Evolutionary conservation across 768 basidiomycete genomes (phyloP).

Genomic region (Leccinum olivaceopallidum): DNA sequence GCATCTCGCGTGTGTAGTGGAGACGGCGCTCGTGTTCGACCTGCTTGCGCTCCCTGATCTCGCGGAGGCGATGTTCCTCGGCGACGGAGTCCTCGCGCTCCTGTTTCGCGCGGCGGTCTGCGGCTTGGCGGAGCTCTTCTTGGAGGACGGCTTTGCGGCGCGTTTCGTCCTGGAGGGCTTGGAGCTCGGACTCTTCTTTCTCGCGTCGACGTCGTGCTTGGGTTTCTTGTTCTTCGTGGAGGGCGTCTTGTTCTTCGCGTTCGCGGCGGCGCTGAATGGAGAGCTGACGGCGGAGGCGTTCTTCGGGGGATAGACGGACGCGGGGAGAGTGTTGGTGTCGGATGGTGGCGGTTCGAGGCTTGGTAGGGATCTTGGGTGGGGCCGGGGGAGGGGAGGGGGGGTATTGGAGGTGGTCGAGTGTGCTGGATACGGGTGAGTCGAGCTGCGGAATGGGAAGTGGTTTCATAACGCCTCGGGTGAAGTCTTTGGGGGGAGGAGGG

Average conservation of each 20-base stretch:
- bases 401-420: slow-evolving; percentile 1
- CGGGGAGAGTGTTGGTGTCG: slow-evolving; percentile 5
- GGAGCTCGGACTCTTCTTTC: slow-evolving; percentile 20
- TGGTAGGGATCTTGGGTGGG: slow-evolving; percentile 3
- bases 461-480: slow-evolving; percentile 7
- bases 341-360: slow-evolving; percentile 4
- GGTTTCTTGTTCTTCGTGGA: slow-evolving; percentile 45
- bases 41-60: slow-evolving; percentile 50
- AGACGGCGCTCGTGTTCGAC: slow-evolving; percentile 47
- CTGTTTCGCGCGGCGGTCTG: slow-evolving; percentile 38
- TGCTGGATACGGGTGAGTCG: slow-evolving; percentile 6
- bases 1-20: slow-evolving; percentile 51
- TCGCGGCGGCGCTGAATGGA: slow-evolving; percentile 26
- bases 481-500: slow-evolving; percentile 27
- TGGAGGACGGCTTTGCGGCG: slow-evolving; percentile 44
- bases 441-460: slow-evolving; percentile 24
- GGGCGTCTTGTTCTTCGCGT: slow-evolving; percentile 43
- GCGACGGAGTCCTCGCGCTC: slow-evolving; percentile 41
- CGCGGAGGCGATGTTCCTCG: slow-evolving; percentile 45
- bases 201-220: slow-evolving; percentile 33
- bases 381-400: slow-evolving; percentile 7
- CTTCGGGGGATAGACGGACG: slow-evolving; percentile 25
- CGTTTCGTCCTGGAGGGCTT: slow-evolving; percentile 43
- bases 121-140: slow-evolving; percentile 40
- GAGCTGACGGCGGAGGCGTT: slow-evolving; percentile 22